phyloP scores from a whole-genome alignment of 1,284 basidiomycete genomes.

The Rhodotorula sp. region DNA sequence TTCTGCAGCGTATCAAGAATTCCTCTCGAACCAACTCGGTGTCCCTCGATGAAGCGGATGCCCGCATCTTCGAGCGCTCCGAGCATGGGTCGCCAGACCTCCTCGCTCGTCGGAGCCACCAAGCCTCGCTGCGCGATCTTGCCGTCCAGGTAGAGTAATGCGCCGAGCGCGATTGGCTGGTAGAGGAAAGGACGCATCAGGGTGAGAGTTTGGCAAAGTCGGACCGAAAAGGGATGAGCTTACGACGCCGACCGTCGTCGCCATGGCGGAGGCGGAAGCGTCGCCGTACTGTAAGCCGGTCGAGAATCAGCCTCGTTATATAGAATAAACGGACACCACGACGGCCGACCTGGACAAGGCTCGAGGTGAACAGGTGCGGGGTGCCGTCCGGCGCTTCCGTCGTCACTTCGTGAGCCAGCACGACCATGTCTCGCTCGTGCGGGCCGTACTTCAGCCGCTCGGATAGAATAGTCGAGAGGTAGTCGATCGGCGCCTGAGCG shows the following conservation, averaged over 20 bases:
- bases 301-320: too few species aligned
- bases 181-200: too few species aligned
- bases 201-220: too few species aligned
- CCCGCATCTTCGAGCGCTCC: constrained; percentile 22
- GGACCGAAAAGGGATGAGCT: not conserved
- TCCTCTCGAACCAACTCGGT: constrained; percentile 19
- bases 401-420: constrained; percentile 77
- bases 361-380: constrained; percentile 67
- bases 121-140: constrained; percentile 23
- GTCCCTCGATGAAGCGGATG: constrained; percentile 24
- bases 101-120: constrained; percentile 27
- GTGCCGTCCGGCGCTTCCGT: constrained; percentile 46
- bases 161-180: constrained; percentile 40
- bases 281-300: constrained; percentile 58
- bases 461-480: constrained; percentile 72
- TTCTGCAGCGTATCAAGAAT: constrained; percentile 24
- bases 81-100: constrained; percentile 37
- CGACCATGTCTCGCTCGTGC: constrained; percentile 79
- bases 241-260: constrained; percentile 69
- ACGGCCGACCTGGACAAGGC: constrained; percentile 57
- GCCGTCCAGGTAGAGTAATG: constrained; percentile 21
- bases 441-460: constrained; percentile 70
- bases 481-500: constrained; percentile 65
- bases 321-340: too few species aligned
- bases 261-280: constrained; percentile 70